phyloP scores from a whole-genome alignment of 495 filamentous ascomycete genomes.

The Penicillium maclennaniae region DNA sequence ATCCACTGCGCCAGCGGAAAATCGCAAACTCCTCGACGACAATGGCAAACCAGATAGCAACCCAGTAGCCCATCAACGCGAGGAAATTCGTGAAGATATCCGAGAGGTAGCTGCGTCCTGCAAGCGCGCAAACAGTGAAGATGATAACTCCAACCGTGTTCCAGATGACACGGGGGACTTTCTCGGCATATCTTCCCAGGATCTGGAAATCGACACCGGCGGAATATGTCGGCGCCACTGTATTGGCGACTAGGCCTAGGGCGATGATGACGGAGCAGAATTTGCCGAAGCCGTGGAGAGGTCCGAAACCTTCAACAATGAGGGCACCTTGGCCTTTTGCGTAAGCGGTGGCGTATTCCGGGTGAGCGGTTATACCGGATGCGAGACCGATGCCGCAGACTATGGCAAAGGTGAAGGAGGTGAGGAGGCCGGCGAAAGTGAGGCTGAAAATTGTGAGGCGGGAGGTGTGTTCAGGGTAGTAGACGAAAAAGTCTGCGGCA shows the following conservation, averaged over 20 bases:
- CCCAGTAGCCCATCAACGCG: constrained; percentile 72
- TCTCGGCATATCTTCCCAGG: constrained; percentile 53
- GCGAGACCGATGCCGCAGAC: constrained; percentile 66
- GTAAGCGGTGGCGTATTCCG: constrained; percentile 55
- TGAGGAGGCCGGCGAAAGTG: constrained; percentile 44
- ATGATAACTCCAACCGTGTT: constrained; percentile 57
- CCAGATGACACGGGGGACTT: constrained; percentile 61
- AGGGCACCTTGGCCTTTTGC: constrained; percentile 46
- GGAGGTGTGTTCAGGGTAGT: constrained; percentile 55
- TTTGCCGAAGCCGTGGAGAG: constrained; percentile 64
- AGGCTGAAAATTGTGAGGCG: constrained; percentile 31
- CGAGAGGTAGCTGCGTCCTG: constrained; percentile 56
- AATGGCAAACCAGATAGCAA: constrained; percentile 62
- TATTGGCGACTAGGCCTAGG: constrained; percentile 68
- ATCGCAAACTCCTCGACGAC: constrained; percentile 60
- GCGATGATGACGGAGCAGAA: constrained; percentile 71
- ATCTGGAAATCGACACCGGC: constrained; percentile 67
- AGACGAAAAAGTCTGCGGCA: constrained; percentile 64
- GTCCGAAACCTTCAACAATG: constrained; percentile 60
- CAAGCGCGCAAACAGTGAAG: constrained; percentile 60
- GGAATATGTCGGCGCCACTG: constrained; percentile 65
- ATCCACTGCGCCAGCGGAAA: constrained; percentile 51
- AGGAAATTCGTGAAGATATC: constrained; percentile 70
- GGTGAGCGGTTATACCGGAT: constrained; percentile 52
- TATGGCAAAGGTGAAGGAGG: constrained; percentile 59